A percentile compares a stretch with the other conserved stretches of the same genome.
Conservation (phyloP, 768 basidiomycete species). For the Amanita phalloides region DNA sequence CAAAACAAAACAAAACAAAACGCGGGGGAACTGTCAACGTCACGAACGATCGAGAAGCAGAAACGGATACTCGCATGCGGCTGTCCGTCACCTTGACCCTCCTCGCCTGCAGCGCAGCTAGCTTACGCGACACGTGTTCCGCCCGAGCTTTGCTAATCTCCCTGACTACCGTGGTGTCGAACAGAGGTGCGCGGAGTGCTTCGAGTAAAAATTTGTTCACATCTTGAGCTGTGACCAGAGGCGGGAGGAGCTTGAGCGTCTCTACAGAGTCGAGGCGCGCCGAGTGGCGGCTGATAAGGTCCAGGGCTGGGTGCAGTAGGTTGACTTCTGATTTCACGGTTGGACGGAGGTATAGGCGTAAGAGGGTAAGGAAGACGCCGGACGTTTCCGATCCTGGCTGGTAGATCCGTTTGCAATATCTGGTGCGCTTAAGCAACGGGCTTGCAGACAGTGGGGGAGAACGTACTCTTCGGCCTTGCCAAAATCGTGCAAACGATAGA, state of each 20-base stretch:
- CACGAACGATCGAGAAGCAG: neutral
- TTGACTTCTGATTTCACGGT: slow-evolving; percentile 36
- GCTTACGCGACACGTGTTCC: slow-evolving; percentile 60
- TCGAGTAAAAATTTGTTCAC: slow-evolving; percentile 71
- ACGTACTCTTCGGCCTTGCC: slow-evolving; percentile 71
- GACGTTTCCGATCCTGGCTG: slow-evolving; percentile 41
- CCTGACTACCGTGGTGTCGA: slow-evolving; percentile 59
- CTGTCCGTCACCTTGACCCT: slow-evolving; percentile 87
- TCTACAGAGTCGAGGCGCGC: slow-evolving; percentile 73
- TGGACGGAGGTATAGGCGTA: slow-evolving; percentile 82
- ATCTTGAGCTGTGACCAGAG: slow-evolving; percentile 77
- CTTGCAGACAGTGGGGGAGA: slow-evolving; percentile 1
- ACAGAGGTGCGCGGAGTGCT: slow-evolving; percentile 52
- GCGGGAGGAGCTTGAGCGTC: slow-evolving; percentile 80
- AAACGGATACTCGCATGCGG: slow-evolving; percentile 62
- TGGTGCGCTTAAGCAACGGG: slow-evolving; percentile 16
- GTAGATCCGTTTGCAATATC: slow-evolving; percentile 86
- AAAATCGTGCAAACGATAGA: slow-evolving; percentile 77
- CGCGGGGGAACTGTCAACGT: neutral
- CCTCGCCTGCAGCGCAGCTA: slow-evolving; percentile 71
- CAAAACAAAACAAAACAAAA: neutral
- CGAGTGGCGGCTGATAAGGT: slow-evolving; percentile 80
- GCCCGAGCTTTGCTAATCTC: slow-evolving; percentile 64
- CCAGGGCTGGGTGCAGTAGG: slow-evolving; percentile 73
- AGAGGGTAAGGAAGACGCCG: slow-evolving; percentile 71